These are phyloP conservation scores for Aureobasidium lini DNA, from an alignment of 2,329 filamentous ascomycete genomes.

Conservation along the genomic window DNA sequence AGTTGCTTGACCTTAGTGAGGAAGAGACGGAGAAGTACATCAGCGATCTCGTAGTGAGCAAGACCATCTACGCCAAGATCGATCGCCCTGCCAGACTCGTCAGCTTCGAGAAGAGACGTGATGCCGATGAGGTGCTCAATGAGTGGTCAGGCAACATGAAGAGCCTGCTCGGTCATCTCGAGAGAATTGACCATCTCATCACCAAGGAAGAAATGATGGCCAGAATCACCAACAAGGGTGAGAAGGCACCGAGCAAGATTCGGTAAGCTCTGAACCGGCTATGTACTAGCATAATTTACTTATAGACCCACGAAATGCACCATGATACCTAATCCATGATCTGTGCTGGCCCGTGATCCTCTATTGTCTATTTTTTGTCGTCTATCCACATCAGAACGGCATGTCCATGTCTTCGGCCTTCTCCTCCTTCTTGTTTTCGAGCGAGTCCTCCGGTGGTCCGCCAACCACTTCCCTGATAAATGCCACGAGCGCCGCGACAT, in stretches of 20 bases:
- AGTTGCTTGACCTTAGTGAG: conserved; percentile 84
- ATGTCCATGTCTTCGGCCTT: conserved; percentile 61
- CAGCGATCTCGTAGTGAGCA: conserved; percentile 89
- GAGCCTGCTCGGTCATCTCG: conserved; percentile 73
- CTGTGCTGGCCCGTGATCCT: background rate
- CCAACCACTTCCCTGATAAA: conserved; percentile 57
- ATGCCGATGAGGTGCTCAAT: conserved; percentile 92
- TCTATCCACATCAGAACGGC: conserved; percentile 43
- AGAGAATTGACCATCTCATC: conserved; percentile 94
- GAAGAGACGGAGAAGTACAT: conserved; percentile 99
- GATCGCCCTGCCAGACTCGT: conserved; percentile 88
- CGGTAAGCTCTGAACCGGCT: conserved; percentile 18
- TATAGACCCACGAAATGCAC: conserved; percentile 13
- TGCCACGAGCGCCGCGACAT: conserved; percentile 64
- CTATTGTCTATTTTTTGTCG: background rate
- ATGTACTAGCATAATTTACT: conserved; percentile 9
- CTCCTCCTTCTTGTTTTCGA: conserved; percentile 41
- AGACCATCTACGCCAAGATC: conserved; percentile 97
- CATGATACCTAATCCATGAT: background rate
- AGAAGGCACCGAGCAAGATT: conserved; percentile 34
- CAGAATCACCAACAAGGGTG: conserved; percentile 55
- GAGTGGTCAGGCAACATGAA: conserved; percentile 99
- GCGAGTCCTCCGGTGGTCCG: conserved; percentile 24
- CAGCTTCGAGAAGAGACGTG: conserved; percentile 87
- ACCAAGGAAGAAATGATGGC: conserved; percentile 99